Base-by-base conservation (phyloP, 352 stramenopile species). In the Chloridella minuta region DNA sequence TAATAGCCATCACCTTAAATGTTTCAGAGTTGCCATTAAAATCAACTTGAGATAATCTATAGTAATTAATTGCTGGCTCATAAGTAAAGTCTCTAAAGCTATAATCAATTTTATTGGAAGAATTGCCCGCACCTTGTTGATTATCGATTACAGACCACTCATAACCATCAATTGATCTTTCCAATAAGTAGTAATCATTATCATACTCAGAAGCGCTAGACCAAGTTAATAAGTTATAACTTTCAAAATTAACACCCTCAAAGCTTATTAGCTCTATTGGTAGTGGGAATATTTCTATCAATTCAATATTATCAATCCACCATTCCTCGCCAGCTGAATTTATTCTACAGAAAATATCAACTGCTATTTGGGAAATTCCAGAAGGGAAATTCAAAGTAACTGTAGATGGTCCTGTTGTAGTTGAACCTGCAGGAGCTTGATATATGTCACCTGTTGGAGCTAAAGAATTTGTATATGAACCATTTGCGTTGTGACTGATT, bases 141-240 rank as follows among this genome's bases (percentile, higher is more conserved):
- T 83, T 83, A 83, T 83, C n/a, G 23, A 83, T 83, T 83, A 24
- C 23, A 25, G 23, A 25, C 51, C 51, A 83, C n/a, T 83, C 23
- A 25, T 25, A 25, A 22, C 51, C 51, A 83, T 83, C 51, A 24
- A 24, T 83, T 25, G n/a, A 25, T 83, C 51, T 83, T 83, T 83
- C 51, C n/a, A 83, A 24, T 22, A 24, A 83, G 23, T 83, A 83
- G 23, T 83, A 83, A 83, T 83, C 51, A 83, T 83, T 83, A 83
- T 83, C 23, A 25, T 83, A 25, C 23, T 83, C 51, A 83, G 51
- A 25, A 24, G 51, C 51, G 23, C 51, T 83, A 24, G 23, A 25
- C 51, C 51, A 83, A 25, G n/a, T 22, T 24, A 83, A 24, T 83
- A 22, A 24, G 51, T 83, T 83, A 25, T 83, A 25, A 25, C n/a